phyloP scores from a whole-genome alignment of 2,329 filamentous ascomycete genomes.

The Talaromyces sp. region DNA sequence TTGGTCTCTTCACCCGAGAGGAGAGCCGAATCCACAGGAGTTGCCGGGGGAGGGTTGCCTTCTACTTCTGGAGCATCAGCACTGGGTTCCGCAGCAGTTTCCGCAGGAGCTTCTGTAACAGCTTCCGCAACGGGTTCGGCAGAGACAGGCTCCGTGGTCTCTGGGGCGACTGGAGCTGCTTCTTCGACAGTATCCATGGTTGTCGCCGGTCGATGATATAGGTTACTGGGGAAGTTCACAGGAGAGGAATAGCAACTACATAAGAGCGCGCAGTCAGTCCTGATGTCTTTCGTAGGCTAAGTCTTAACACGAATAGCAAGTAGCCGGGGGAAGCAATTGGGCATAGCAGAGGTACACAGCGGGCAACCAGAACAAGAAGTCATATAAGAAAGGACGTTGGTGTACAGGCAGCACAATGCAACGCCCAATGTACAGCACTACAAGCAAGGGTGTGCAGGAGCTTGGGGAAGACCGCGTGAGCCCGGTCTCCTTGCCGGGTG shows the following conservation, averaged over 20 bases:
- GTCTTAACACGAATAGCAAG: not conserved
- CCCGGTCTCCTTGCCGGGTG: not conserved
- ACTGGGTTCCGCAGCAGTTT: conserved; percentile 4
- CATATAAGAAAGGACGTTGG: not conserved
- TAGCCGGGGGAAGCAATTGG: not conserved
- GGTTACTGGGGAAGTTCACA: not conserved
- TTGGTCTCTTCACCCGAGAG: conserved; percentile 29
- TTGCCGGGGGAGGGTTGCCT: conserved; percentile 28
- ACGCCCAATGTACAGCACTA: not conserved
- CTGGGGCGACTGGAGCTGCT: conserved; percentile 17
- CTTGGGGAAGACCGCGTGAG: not conserved
- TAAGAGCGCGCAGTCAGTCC: not conserved
- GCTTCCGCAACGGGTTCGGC: not conserved
- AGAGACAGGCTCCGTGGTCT: conserved; percentile 20
- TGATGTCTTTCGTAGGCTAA: not conserved
- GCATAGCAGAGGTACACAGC: not conserved
- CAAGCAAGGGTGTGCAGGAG: not conserved
- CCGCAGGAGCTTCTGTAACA: not conserved
- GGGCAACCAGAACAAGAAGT: not conserved
- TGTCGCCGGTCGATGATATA: not conserved
- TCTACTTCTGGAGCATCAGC: conserved; percentile 21
- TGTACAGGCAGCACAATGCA: not conserved
- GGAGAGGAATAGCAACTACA: not conserved
- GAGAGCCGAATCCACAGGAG: conserved; percentile 27
- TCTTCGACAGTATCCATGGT: conserved; percentile 20